Evolutionary conservation across 176 grass and related monocot genomes (phyloP), one percentile per base, ranked within the genome.

Genomic region (Oryza brachyantha): DNA sequence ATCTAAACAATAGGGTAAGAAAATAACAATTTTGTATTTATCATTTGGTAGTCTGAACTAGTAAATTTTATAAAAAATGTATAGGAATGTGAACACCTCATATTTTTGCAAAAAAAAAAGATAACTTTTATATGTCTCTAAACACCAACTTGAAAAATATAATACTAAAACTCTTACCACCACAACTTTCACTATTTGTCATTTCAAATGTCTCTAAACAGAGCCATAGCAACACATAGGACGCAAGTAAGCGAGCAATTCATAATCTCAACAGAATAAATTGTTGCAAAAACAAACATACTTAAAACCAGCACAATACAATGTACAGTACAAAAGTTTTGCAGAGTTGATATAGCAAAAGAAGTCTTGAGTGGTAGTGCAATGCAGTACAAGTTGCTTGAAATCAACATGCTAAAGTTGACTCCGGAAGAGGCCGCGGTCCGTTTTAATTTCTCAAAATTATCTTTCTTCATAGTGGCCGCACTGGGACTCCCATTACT

Each of bases 361-460:
- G 13, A 26, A 17, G 39, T 17, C 28, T 28, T n/a, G 17, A 8
- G 21, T 32, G 12, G 27, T 21, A 64, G 19, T 13, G 57, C 19
- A 42, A 25, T 60, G n/a, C 55, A 34, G 29, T 7, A 19, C 68
- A 32, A 22, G 28, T 46, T 8, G 22, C 40, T 8, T 35, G 27
- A 34, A 62, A 61, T 70, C 17, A 71, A 50, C 1, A 50, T 5
- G 27, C 32, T 29, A n/a, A 1, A 27, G 36, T 25, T 10, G 7
- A 76, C 37, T 7, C 37, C 62, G 31, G 5, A 59, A 68, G 38
- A 29, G 9, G 37, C 8, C 0, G 2, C 1, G 2, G 10, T 14
- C 4, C 63, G 35, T 37, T 41, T 59, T 29, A 84, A 78, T 62
- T 48, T 65, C 0, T 78, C 61, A 50, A n/a, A 78, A 66, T 25